phyloP scores from a whole-genome alignment of 116 monocot genomes.

The Papilionanthe hybrid region DNA sequence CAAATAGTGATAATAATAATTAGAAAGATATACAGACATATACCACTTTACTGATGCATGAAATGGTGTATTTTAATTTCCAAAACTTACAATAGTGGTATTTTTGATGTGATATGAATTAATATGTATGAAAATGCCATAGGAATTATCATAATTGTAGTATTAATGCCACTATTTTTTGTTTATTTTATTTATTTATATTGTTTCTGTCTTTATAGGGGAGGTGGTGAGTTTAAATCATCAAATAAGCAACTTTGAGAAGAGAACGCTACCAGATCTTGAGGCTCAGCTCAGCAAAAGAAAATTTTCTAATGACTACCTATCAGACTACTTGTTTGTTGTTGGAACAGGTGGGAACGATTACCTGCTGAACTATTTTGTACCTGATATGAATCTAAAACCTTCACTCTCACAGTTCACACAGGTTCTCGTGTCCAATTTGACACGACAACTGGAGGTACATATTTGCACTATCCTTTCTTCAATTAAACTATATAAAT shows the following conservation, averaged over 20 bases:
- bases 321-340: conserved; percentile 48
- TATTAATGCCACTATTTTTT: too few species aligned
- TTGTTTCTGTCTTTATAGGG: conserved; percentile 5
- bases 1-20: too few species aligned
- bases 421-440: conserved; percentile 20
- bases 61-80: too few species aligned
- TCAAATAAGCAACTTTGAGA: conserved; percentile 51
- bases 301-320: background rate
- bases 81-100: too few species aligned
- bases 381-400: background rate
- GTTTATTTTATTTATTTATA: too few species aligned
- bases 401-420: conserved; percentile 27
- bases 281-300: conserved; percentile 8
- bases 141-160: too few species aligned
- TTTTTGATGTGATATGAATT: too few species aligned
- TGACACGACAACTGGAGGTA: conserved; percentile 37
- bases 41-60: too few species aligned
- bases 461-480: background rate
- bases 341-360: conserved; percentile 65
- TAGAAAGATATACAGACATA: too few species aligned
- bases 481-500: too few species aligned
- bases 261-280: conserved; percentile 37
- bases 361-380: conserved; percentile 57
- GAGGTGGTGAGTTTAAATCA: conserved; percentile 43
- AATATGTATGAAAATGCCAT: too few species aligned